Percentiles rank a stretch among this genome's conserved stretches.
phyloP scores from a whole-genome alignment of 345 rosid species.

The Psidium friedrichsthalianum region DNA sequence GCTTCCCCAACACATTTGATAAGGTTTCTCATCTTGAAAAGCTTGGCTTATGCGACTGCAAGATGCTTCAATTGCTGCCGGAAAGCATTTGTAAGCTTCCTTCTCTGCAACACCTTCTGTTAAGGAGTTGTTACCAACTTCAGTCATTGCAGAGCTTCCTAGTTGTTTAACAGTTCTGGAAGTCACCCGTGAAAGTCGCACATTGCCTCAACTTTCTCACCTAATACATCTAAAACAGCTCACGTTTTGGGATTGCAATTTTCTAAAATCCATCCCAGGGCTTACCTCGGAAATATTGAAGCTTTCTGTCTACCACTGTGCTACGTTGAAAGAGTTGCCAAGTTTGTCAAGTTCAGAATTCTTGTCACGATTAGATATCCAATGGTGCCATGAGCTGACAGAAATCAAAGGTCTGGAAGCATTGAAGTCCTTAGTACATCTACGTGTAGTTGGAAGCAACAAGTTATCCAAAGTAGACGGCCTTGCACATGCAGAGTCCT shows the following conservation, averaged over 20 bases:
- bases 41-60: no score
- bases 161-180: no score
- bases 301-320: background rate
- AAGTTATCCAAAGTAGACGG: background rate
- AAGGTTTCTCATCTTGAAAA: no score
- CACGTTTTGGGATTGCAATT: rapidly evolving
- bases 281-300: background rate
- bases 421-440: background rate
- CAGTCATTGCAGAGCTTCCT: no score
- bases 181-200: no score
- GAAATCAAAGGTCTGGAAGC: background rate
- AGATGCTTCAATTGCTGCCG: no score
- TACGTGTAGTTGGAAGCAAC: background rate
- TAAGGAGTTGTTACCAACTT: no score
- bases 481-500: background rate
- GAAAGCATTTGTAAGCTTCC: no score
- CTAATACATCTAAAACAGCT: background rate
- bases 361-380: background rate
- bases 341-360: background rate
- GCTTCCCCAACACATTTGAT: no score
- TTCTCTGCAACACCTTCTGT: no score
- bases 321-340: background rate
- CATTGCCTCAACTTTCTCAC: no score
- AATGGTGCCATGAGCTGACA: background rate
- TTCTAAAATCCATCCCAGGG: background rate